A percentile compares a stretch with the other conserved stretches of the same genome.
Evolutionary conservation across 148 eudicot genomes (phyloP).

Genomic region (Heliamphora exappendiculata): DNA sequence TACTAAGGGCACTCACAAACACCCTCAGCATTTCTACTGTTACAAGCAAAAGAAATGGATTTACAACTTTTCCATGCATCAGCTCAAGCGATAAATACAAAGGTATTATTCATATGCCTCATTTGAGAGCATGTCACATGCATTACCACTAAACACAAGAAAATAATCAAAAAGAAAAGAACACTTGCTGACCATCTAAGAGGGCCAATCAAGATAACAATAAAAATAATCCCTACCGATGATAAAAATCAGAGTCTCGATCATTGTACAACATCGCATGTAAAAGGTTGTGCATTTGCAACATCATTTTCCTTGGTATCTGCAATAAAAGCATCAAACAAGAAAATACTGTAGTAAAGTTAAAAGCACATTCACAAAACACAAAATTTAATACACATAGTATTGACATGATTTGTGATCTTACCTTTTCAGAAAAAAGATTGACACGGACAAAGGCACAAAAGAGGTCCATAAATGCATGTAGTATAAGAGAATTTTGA

Average conservation of each 20-base stretch:
- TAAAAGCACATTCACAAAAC: not conserved
- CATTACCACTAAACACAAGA: not conserved
- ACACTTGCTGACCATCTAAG: conserved; percentile 6
- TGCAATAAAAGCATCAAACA: conserved; percentile 26
- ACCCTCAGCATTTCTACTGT: not conserved
- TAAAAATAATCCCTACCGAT: conserved; percentile 40
- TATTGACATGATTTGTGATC: conserved; percentile 8
- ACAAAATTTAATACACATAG: not conserved
- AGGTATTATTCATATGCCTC: not conserved
- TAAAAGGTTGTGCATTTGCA: conserved; percentile 87
- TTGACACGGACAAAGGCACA: conserved; percentile 95
- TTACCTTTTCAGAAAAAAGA: conserved; percentile 85
- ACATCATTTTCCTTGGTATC: conserved; percentile 96
- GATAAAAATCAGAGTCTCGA: conserved; percentile 96
- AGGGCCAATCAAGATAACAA: conserved; percentile 7
- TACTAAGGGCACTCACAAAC: not conserved
- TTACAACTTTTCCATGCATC: not conserved
- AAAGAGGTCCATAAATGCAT: conserved; percentile 97
- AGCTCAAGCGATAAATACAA: not conserved
- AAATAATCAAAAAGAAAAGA: not conserved
- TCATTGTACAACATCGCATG: conserved; percentile 81
- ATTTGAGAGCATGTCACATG: not conserved
- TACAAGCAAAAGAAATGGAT: conserved; percentile 5
- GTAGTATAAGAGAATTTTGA: conserved; percentile 89
- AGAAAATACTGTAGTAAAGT: not conserved